Evolutionary conservation across 768 basidiomycete species (phyloP), one percentile per base, ranked within the genome.

Genomic region (Leccinellum luteum): DNA sequence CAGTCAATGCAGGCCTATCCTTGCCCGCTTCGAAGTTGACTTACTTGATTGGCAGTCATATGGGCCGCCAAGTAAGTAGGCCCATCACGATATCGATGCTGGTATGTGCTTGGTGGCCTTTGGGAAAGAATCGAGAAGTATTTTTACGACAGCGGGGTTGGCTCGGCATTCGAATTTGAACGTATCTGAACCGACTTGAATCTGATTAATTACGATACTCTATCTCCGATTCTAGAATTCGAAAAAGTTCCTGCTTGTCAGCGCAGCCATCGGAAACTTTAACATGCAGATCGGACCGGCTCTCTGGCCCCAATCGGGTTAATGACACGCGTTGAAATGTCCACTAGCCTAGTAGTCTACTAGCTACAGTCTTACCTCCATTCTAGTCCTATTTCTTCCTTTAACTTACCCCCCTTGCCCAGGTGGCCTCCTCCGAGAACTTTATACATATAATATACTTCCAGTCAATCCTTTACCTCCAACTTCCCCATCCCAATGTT

Each of bases 401-500:
- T 35, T 59, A 19, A 63, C 35, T 45, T 54, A 51, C 50, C 23
- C 32, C 19, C 32, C 43, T 21, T 28, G 28, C 27, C n/a, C 34
- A 44, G 31, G 31, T 31, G 31, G 31, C 48, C 45, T 48, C 6
- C 48, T 55, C 31, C 38, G 5, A 41, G 1, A 48, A 50, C 63
- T 65, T 65, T 56, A 64, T 35, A 64, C 32, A 19, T 43, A 21
- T 52, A n/a, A 17, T 10, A 6, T 10, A 44, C 14, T 35, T 30
- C 12, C 28, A 6, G 35, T 21, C 25, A 9, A 27, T 2, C 3
- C 15, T 21, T 47, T 41, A n/a, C 23, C 27, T n/a, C 19, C 38
- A 19, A 0, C 38, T 21, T 21, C 10, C 2, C 45, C 52, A 3
- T 0, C 1, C 0, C 51, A 13, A 64, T 65, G 56, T 32, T 51